phyloP scores from a whole-genome alignment of 495 filamentous ascomycete species.

The Trichocladium uniseriatum region DNA sequence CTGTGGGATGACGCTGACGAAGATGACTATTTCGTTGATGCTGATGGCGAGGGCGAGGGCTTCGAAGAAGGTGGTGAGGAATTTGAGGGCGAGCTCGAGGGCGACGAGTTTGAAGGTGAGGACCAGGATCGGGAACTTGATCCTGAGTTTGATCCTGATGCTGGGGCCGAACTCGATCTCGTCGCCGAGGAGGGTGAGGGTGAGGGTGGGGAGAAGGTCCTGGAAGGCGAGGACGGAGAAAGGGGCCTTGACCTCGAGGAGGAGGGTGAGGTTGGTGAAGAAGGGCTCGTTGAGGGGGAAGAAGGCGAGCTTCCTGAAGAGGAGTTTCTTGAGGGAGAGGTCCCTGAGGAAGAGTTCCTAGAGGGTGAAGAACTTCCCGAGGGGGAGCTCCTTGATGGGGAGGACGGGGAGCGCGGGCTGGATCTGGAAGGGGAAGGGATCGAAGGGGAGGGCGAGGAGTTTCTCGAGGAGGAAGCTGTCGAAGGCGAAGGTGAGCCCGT shows the following conservation, averaged over 20 bases:
- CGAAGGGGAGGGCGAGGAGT: too few relatives aligned
- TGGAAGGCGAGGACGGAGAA: not conserved
- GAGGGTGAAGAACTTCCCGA: not conserved
- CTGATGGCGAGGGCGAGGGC: too few relatives aligned
- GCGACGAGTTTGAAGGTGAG: not conserved
- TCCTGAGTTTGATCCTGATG: too few relatives aligned
- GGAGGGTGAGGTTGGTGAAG: not conserved
- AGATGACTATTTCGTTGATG: not conserved
- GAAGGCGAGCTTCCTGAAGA: not conserved
- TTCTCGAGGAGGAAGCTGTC: too few relatives aligned
- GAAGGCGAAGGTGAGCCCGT: too few relatives aligned
- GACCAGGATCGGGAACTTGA: too few relatives aligned
- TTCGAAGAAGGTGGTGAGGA: not conserved
- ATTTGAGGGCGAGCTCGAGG: not conserved
- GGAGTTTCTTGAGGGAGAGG: not conserved
- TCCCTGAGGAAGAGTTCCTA: not conserved
- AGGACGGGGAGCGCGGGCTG: conserved; percentile 2
- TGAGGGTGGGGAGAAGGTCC: not conserved
- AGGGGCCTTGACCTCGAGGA: not conserved
- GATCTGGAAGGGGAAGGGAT: too few relatives aligned
- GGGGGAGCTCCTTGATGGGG: not conserved
- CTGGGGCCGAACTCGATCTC: too few relatives aligned
- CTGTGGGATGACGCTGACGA: not conserved
- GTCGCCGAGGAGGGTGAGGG: not conserved
- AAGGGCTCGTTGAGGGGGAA: not conserved